Evolutionary conservation across 306 rosid species (phyloP).

Genomic region (Ziziphus jujuba): DNA sequence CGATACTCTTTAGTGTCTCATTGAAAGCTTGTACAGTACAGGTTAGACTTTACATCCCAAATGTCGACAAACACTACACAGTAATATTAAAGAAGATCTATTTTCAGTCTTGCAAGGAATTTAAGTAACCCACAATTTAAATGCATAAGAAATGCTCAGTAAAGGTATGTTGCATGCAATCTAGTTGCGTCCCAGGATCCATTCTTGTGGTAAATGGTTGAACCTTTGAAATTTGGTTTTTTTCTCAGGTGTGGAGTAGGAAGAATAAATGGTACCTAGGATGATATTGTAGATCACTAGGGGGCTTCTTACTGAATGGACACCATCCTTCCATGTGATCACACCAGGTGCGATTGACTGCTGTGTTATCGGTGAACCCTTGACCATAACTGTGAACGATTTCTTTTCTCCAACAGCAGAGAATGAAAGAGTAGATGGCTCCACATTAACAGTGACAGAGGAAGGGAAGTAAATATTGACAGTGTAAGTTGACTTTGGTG

Average conservation of each 20-base stretch:
- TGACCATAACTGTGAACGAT: slow-evolving; percentile 11
- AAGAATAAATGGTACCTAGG: slow-evolving; percentile 8
- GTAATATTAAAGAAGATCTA: no score
- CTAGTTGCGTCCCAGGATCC: not conserved
- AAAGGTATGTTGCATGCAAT: not conserved
- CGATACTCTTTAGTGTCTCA: not conserved
- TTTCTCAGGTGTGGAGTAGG: not conserved
- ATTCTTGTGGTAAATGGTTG: slow-evolving; percentile 17
- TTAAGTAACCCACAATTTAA: no score
- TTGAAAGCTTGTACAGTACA: not conserved
- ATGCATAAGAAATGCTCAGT: not conserved
- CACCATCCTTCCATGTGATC: slow-evolving; percentile 15
- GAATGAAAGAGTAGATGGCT: slow-evolving; percentile 19
- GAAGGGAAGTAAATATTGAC: not conserved
- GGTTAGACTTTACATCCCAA: not conserved
- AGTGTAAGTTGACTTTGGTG: slow-evolving; percentile 24
- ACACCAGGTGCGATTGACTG: slow-evolving; percentile 24
- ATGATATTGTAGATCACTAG: slow-evolving; percentile 32
- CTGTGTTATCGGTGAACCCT: slow-evolving; percentile 13
- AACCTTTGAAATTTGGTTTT: slow-evolving; percentile 12
- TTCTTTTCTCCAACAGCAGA: slow-evolving; percentile 17
- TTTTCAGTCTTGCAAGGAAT: no score
- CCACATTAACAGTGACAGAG: not conserved
- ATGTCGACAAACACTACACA: not conserved
- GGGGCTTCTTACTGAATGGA: slow-evolving; percentile 27